A percentile compares a stretch with the other conserved stretches of the same genome.
phyloP scores from a whole-genome alignment of 805 yeast species.

The Ogataea trehalophila region DNA sequence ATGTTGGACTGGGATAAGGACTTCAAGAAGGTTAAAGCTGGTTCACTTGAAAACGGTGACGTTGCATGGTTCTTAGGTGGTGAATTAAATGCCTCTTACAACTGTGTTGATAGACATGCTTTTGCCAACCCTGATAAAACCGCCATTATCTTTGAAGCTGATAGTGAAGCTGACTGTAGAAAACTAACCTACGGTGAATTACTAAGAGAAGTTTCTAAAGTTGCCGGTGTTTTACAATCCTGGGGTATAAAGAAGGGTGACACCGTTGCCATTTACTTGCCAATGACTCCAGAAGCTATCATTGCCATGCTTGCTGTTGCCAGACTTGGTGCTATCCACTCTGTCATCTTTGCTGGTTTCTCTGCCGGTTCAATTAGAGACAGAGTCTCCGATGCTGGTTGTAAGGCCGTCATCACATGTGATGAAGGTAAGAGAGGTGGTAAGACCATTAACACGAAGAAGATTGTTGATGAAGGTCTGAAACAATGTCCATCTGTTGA shows the following conservation, averaged over 20 bases:
- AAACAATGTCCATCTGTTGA: constrained; percentile 59
- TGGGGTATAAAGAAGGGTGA: constrained; percentile 79
- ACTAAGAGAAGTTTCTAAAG: constrained; percentile 62
- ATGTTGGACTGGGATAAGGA: constrained; percentile 76
- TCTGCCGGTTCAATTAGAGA: constrained; percentile 67
- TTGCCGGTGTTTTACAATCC: constrained; percentile 57
- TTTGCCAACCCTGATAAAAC: constrained; percentile 62
- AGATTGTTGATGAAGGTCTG: constrained; percentile 78
- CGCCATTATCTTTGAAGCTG: constrained; percentile 79
- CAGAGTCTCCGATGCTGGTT: constrained; percentile 66
- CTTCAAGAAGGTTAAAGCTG: constrained; percentile 59
- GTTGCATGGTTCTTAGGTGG: constrained; percentile 94
- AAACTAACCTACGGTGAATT: constrained; percentile 67
- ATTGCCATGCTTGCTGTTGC: constrained; percentile 72
- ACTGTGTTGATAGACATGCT: constrained; percentile 82
- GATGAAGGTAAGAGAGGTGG: constrained; percentile 86
- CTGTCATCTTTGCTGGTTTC: constrained; percentile 84
- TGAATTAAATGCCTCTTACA: constrained; percentile 78
- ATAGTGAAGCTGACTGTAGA: constrained; percentile 62
- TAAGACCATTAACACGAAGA: constrained; percentile 72
- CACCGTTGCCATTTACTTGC: constrained; percentile 80
- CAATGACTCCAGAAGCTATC: constrained; percentile 81
- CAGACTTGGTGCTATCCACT: constrained; percentile 79
- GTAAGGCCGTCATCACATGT: constrained; percentile 69
- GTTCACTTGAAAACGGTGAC: constrained; percentile 70